Evolutionary conservation across 306 rosid species (phyloP), one percentile per base, ranked within the genome.

Genomic region (Vigna hirtella): DNA sequence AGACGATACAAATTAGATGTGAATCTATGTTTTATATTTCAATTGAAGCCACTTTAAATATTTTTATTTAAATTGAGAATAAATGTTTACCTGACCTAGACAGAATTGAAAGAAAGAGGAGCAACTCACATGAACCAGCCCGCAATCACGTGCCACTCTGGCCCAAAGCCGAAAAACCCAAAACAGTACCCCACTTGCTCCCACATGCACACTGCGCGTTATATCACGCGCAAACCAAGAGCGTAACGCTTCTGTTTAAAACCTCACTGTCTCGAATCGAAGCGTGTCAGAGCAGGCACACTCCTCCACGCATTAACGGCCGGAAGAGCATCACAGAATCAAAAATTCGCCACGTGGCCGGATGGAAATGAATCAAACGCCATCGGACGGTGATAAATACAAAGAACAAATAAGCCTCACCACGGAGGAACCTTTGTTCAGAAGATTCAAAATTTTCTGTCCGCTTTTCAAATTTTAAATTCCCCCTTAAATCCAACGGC

Each of bases 381-480:
- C 50, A 48, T 40, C 56, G 0, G 6, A 66, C 72, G 86, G 36
- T 0, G 5, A 9, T 0, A 1, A 0, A 53, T 13, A 14, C 2
- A 0, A 3, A 16, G 20, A 53, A 34, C 74, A 58, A 26, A 24
- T 24, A 6, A 22, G 14, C 34, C 2, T 0, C 1, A 26, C n/a
- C 3, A 3, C 59, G 64, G 16, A 32, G 1, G 48, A 81, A 36
- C 45, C 9, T 0, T 7, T 5, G 84, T 20, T 12, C 5, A 32
- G 22, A 13, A 17, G 51, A 58, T 76, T 66, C 17, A 7, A 71
- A 30, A 83, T 70, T 14, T 50, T 22, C 12, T 9, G 18, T 53
- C 51, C 50, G 30, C 86, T 82, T 84, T 86, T 84, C 82, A 84
- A 90, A 86, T 20, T 87, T 83, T 57, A 83, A 85, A 85, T 77